phyloP scores from a whole-genome alignment of 306 rosid genomes.

The Malus orientalis region DNA sequence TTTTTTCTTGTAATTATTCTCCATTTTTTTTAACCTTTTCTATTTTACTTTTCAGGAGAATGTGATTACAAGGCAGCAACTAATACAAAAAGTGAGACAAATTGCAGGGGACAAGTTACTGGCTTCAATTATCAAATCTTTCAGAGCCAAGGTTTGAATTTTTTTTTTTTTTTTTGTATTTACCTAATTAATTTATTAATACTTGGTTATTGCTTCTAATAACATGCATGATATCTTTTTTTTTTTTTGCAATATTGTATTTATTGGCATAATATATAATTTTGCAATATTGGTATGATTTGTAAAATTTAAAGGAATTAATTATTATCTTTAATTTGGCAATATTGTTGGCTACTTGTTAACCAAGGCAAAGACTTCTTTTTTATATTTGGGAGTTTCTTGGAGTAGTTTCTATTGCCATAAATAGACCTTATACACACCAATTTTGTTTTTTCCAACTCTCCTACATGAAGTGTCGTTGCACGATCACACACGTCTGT shows the following conservation, averaged over 20 bases:
- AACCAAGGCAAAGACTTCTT: not conserved
- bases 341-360: not conserved
- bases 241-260: not conserved
- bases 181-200: not conserved
- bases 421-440: not conserved
- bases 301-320: not conserved
- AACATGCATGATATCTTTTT: not conserved
- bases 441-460: not conserved
- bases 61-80: constrained; percentile 47
- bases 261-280: too few species aligned
- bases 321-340: not conserved
- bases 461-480: not conserved
- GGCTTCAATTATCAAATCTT: constrained; percentile 49
- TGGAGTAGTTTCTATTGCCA: not conserved
- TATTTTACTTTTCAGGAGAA: constrained; percentile 37
- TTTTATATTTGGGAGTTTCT: not conserved
- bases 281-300: not conserved
- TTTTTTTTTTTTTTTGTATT: not conserved
- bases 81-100: constrained; percentile 49
- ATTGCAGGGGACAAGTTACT: constrained; percentile 70
- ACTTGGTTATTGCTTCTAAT: not conserved
- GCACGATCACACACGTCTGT: not conserved
- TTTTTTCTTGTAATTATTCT: not conserved
- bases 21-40: not conserved
- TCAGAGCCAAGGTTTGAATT: constrained; percentile 43